These are phyloP conservation scores for Cucurbitaria berberidis DNA, from an alignment of 2,329 filamentous ascomycete species.

Conservation along the genomic window DNA sequence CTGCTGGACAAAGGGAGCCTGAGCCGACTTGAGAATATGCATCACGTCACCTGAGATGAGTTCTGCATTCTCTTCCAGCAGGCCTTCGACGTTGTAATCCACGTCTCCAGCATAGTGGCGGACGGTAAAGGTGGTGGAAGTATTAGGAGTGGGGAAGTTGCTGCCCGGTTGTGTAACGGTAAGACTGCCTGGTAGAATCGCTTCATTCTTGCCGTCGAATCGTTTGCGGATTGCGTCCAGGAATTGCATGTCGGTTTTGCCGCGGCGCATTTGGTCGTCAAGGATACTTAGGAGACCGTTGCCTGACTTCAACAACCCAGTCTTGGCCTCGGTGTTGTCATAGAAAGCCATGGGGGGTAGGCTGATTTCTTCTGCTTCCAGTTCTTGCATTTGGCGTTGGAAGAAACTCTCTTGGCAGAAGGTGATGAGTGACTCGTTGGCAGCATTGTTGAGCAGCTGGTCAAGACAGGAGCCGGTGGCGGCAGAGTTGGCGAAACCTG, in stretches of 20 bases:
- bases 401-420: constrained; percentile 95
- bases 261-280: constrained; percentile 91
- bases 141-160: constrained; percentile 87
- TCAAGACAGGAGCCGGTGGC: constrained; percentile 86
- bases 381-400: constrained; percentile 87
- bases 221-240: constrained; percentile 89
- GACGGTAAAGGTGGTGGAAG: constrained; percentile 81
- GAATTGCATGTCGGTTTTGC: constrained; percentile 86
- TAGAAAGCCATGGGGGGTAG: constrained; percentile 95
- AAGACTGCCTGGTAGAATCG: constrained; percentile 78
- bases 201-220: constrained; percentile 92
- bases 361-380: constrained; percentile 91
- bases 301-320: constrained; percentile 86
- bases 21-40: constrained; percentile 87
- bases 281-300: constrained; percentile 94
- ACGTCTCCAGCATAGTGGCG: constrained; percentile 97
- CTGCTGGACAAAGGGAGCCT: constrained; percentile 85
- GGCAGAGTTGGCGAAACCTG: constrained; percentile 85
- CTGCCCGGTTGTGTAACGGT: constrained; percentile 81
- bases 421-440: constrained; percentile 90
- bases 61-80: constrained; percentile 95
- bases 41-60: constrained; percentile 94
- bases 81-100: constrained; percentile 84
- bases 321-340: constrained; percentile 94
- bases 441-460: constrained; percentile 92